phyloP scores from a whole-genome alignment of 345 rosid genomes.

The Turritis glabra region DNA sequence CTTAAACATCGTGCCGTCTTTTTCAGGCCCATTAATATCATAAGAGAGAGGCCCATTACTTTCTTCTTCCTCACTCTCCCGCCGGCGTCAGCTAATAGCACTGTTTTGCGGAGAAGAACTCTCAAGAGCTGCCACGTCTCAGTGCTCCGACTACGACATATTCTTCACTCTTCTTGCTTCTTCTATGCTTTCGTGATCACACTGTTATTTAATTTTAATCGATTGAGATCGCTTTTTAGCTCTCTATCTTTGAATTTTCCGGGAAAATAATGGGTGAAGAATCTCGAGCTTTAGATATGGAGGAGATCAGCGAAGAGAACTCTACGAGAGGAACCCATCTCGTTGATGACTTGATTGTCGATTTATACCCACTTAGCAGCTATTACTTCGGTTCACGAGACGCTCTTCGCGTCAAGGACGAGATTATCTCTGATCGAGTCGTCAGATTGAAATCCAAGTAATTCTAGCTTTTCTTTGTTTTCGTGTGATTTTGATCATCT shows the following conservation, averaged over 20 bases:
- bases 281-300: slow-evolving; percentile 28
- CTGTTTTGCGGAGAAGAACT: slow-evolving; percentile 24
- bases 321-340: slow-evolving; percentile 8
- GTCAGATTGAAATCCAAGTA: slow-evolving; percentile 73
- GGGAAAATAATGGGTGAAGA: slow-evolving; percentile 35
- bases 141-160: slow-evolving; percentile 5
- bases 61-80: slow-evolving; percentile 19
- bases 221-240: neutral
- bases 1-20: neutral
- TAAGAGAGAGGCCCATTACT: slow-evolving; percentile 15
- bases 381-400: slow-evolving; percentile 86
- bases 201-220: neutral
- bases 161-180: slow-evolving; percentile 7
- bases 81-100: slow-evolving; percentile 34
- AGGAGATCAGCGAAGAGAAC: slow-evolving; percentile 23
- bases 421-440: slow-evolving; percentile 55
- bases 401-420: slow-evolving; percentile 54
- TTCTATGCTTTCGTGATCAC: neutral
- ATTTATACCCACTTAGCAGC: slow-evolving; percentile 65
- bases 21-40: slow-evolving; percentile 20
- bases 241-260: slow-evolving; percentile 1
- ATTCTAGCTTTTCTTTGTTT: neutral
- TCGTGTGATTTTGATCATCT: neutral
- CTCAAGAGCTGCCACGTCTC: slow-evolving; percentile 31
- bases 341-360: slow-evolving; percentile 36